Conservation (phyloP, 257 asterid genomes). For the Solanum paucissectum region DNA sequence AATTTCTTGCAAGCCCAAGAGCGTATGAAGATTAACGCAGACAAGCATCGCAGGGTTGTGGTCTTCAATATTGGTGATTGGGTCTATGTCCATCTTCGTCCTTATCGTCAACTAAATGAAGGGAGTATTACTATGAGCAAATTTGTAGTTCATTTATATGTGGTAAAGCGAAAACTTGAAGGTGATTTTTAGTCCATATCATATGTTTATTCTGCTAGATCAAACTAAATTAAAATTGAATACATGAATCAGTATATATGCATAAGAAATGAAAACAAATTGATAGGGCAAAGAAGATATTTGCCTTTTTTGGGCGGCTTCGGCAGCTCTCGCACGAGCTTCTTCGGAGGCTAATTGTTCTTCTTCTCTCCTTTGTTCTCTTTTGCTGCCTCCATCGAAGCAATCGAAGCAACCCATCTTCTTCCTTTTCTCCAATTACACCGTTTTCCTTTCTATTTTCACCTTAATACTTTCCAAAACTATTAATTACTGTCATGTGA, state of each 20-base stretch:
- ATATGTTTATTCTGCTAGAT: background rate
- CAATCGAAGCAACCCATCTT: constrained; percentile 83
- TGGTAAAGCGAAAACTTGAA: background rate
- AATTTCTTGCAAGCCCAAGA: background rate
- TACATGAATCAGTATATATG: too few species aligned
- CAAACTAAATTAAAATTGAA: too few species aligned
- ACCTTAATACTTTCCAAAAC: background rate
- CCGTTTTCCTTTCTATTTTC: background rate
- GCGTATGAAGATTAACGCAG: background rate
- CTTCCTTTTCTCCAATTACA: background rate
- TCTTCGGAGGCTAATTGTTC: constrained; percentile 76
- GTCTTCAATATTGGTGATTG: background rate
- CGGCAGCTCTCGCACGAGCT: constrained; percentile 82
- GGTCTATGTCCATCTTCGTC: background rate
- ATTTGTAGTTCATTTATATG: background rate
- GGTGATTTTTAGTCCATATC: background rate
- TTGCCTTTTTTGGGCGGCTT: constrained; percentile 86
- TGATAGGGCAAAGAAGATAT: background rate
- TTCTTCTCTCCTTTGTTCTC: constrained; percentile 49
- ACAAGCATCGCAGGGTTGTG: background rate
- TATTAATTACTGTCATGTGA: too few species aligned
- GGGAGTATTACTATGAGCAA: background rate
- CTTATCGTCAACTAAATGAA: background rate
- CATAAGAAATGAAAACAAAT: background rate
- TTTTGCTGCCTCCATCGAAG: constrained; percentile 68